Evolutionary conservation across 2,329 filamentous ascomycete genomes (phyloP).

Genomic region (Stylonectria norvegica): DNA sequence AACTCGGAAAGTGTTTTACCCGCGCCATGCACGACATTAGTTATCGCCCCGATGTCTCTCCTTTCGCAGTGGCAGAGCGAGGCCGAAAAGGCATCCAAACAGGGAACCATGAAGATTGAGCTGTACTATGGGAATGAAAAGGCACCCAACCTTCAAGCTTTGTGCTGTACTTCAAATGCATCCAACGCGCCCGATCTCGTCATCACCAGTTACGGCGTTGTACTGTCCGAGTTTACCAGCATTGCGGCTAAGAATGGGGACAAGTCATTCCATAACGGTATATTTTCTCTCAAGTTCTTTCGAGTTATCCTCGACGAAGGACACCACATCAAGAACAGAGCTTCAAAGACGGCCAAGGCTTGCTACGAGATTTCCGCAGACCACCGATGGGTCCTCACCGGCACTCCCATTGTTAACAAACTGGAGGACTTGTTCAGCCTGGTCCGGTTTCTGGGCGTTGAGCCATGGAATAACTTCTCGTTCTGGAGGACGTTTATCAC

Average conservation of each 20-base stretch:
- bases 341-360: constrained; percentile 90
- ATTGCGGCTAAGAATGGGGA: constrained; percentile 65
- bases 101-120: constrained; percentile 76
- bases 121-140: constrained; percentile 94
- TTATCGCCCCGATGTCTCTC: constrained; percentile 95
- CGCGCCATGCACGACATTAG: constrained; percentile 86
- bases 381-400: constrained; percentile 91
- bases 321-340: constrained; percentile 85
- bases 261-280: constrained; percentile 61
- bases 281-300: constrained; percentile 94
- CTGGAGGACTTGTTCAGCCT: constrained; percentile 93
- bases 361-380: constrained; percentile 85
- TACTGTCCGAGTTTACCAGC: constrained; percentile 80
- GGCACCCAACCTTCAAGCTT: constrained; percentile 67
- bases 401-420: constrained; percentile 94
- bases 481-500: constrained; percentile 99
- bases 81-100: constrained; percentile 81
- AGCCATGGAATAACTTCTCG: constrained; percentile 98
- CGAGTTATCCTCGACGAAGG: constrained; percentile 93
- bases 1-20: constrained; percentile 55
- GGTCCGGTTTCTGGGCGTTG: constrained; percentile 86
- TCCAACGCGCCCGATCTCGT: constrained; percentile 80
- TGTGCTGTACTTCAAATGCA: constrained; percentile 74
- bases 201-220: constrained; percentile 90
- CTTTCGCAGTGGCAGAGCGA: constrained; percentile 98